phyloP scores from a whole-genome alignment of 257 asterid genomes.

The Haberlea rhodopensis region DNA sequence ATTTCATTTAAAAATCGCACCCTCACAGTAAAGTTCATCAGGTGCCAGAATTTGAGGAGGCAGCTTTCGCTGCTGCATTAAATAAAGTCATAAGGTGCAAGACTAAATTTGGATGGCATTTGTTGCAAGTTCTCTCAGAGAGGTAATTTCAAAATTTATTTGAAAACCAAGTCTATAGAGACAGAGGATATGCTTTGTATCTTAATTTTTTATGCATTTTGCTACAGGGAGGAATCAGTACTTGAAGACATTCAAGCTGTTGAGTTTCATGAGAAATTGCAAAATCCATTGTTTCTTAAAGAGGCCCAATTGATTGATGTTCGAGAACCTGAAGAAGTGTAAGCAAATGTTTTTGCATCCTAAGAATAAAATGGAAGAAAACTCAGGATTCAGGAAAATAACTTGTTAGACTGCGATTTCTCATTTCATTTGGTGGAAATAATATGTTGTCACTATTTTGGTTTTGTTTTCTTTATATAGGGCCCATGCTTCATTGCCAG shows the following conservation, averaged over 20 bases:
- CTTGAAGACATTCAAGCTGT: constrained; percentile 68
- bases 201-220: constrained; percentile 24
- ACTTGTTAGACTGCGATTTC: background rate
- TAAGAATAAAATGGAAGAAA: constrained; percentile 8
- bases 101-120: constrained; percentile 94
- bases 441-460: constrained; percentile 10
- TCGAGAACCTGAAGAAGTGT: constrained; percentile 99
- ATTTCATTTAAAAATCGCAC: constrained; percentile 9
- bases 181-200: constrained; percentile 24
- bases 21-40: constrained; percentile 34
- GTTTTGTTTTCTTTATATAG: constrained; percentile 39
- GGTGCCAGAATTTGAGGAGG: constrained; percentile 98
- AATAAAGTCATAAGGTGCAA: constrained; percentile 78
- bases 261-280: constrained; percentile 80
- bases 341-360: constrained; percentile 33
- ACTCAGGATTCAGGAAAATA: background rate
- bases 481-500: constrained; percentile 73
- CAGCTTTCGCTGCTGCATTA: constrained; percentile 74
- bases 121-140: constrained; percentile 91
- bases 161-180: constrained; percentile 14
- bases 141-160: constrained; percentile 44
- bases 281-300: constrained; percentile 72
- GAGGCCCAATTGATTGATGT: constrained; percentile 94
- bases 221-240: constrained; percentile 63
- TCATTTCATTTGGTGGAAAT: constrained; percentile 15